phyloP scores from a whole-genome alignment of 2,329 filamentous ascomycete genomes.

The Arachnomyces sp. region DNA sequence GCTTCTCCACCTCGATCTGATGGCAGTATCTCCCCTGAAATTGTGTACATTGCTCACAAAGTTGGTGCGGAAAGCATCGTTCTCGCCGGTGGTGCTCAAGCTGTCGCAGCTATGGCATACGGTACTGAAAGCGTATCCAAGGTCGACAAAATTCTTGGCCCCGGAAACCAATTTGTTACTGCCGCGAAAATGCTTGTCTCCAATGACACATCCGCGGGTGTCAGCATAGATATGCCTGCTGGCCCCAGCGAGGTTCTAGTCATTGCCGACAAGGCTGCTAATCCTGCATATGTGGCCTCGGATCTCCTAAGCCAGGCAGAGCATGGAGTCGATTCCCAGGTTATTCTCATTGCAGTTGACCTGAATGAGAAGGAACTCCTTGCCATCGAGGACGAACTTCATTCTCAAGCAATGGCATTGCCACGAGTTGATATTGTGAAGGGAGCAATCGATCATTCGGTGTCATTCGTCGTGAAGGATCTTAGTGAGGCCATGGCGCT shows the following conservation, averaged over 20 bases:
- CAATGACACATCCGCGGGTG: slow-evolving; percentile 92
- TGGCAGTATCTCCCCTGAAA: slow-evolving; percentile 87
- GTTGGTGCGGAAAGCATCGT: slow-evolving; percentile 94
- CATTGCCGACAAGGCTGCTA: slow-evolving; percentile 76
- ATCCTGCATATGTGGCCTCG: slow-evolving; percentile 90
- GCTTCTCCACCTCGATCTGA: slow-evolving; percentile 85
- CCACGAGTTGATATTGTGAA: slow-evolving; percentile 89
- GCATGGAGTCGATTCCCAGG: slow-evolving; percentile 92
- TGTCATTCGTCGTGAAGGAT: slow-evolving; percentile 68
- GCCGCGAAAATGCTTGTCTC: slow-evolving; percentile 97
- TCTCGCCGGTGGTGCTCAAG: slow-evolving; percentile 88
- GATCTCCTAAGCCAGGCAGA: slow-evolving; percentile 93
- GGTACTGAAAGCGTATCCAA: slow-evolving; percentile 90
- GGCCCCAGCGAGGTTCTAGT: slow-evolving; percentile 97
- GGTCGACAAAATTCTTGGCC: slow-evolving; percentile 97
- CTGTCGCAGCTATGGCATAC: slow-evolving; percentile 93
- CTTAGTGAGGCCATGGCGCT: slow-evolving; percentile 66
- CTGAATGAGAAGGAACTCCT: slow-evolving; percentile 62
- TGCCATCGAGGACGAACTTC: slow-evolving; percentile 85
- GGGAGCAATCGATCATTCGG: slow-evolving; percentile 81
- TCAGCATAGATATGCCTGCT: slow-evolving; percentile 97
- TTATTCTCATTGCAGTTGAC: slow-evolving; percentile 79
- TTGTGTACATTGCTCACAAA: slow-evolving; percentile 96
- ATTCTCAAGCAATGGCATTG: slow-evolving; percentile 75
- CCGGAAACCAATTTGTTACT: slow-evolving; percentile 97